Percentiles rank a stretch among this genome's conserved stretches.
Conservation (phyloP, 352 stramenopile species). For the Pythium folliculosum region DNA sequence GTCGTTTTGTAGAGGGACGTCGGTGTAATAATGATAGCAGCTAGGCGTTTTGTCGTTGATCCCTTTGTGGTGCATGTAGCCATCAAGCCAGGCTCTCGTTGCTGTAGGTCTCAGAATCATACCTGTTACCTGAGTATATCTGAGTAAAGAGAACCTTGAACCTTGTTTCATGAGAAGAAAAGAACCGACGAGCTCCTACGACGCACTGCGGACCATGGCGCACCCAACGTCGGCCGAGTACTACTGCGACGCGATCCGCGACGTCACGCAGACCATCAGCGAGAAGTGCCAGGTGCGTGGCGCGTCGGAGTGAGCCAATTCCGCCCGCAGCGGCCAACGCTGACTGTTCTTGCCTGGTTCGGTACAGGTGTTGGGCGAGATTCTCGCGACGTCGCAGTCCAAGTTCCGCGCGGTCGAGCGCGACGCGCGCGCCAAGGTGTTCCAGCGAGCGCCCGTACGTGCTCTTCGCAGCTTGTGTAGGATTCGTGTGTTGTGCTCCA, state of each 20-base stretch:
- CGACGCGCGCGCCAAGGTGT: constrained; percentile 52
- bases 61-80: not conserved
- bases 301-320: not conserved
- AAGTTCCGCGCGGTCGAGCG: constrained; percentile 51
- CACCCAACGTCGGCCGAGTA: constrained; percentile 36
- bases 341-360: not conserved
- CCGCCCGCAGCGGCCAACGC: not conserved
- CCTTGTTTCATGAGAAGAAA: not conserved
- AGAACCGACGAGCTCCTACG: no score
- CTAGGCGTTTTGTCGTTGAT: no score
- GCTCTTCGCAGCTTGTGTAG: not conserved
- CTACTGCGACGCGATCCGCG: constrained; percentile 48
- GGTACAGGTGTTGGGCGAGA: constrained; percentile 57
- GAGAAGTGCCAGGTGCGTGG: constrained; percentile 67
- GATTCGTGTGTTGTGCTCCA: not conserved
- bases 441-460: constrained; percentile 55
- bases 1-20: no score
- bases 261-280: constrained; percentile 64
- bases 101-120: not conserved
- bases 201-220: constrained; percentile 18
- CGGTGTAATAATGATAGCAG: no score
- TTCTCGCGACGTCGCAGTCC: constrained; percentile 59
- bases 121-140: constrained; percentile 10
- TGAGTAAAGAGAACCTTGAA: constrained; percentile 11
- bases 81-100: not conserved